These are phyloP conservation scores for Cryphonectria japonica DNA, from an alignment of 2,329 filamentous ascomycete genomes.

Conservation along the genomic window DNA sequence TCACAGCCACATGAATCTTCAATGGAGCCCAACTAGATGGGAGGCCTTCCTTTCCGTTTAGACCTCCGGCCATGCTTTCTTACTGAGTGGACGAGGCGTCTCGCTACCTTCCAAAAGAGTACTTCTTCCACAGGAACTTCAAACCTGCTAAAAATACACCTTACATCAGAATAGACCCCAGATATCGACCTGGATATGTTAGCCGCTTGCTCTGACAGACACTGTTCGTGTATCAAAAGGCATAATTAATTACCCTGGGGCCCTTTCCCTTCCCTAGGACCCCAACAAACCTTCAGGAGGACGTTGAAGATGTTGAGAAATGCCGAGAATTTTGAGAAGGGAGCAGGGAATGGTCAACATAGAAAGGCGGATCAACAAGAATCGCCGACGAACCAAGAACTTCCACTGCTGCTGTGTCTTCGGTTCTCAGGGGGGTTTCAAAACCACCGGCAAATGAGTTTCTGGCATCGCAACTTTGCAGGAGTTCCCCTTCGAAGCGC, in stretches of 20 bases:
- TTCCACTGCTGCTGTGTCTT: background rate
- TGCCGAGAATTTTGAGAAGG: background rate
- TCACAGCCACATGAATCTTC: background rate
- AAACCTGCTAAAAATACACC: too few relatives aligned
- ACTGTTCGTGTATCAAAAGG: background rate
- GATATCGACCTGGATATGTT: background rate
- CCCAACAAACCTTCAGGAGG: background rate
- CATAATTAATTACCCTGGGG: background rate
- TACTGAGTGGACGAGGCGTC: background rate
- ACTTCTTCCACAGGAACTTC: background rate
- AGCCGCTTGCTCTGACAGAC: background rate
- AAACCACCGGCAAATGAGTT: background rate
- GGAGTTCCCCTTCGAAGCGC: background rate
- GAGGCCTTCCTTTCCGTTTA: too few relatives aligned
- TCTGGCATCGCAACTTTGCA: background rate
- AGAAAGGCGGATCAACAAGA: background rate
- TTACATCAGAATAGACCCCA: background rate
- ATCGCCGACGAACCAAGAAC: background rate
- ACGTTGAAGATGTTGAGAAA: background rate
- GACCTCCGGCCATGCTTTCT: background rate
- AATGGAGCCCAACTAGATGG: background rate
- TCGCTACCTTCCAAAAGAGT: background rate
- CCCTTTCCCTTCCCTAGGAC: background rate
- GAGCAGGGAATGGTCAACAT: background rate
- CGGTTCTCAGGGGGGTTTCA: background rate